Conservation (phyloP, 352 stramenopile genomes). For the Globisporangium cederbergense region DNA sequence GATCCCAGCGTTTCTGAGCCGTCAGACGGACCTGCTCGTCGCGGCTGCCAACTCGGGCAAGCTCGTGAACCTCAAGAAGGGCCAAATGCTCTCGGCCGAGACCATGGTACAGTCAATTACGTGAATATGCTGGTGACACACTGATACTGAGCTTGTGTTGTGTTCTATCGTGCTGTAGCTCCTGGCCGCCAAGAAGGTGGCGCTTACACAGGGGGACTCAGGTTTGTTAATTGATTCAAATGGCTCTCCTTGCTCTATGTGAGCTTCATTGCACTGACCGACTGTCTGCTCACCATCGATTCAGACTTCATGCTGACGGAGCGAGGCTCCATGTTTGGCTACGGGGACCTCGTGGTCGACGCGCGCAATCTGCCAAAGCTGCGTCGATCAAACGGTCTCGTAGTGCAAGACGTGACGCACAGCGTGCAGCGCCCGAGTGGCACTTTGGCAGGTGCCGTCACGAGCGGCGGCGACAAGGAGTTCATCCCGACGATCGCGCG, state of each 20-base stretch:
- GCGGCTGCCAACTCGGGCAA: slow-evolving; percentile 65
- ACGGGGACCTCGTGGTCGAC: slow-evolving; percentile 86
- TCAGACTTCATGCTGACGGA: slow-evolving; percentile 83
- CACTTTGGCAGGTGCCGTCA: slow-evolving; percentile 31
- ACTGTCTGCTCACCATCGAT: slow-evolving; percentile 14
- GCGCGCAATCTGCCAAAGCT: slow-evolving; percentile 78
- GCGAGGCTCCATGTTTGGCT: slow-evolving; percentile 85
- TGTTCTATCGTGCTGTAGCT: slow-evolving; percentile 29
- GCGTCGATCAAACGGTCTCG: slow-evolving; percentile 45
- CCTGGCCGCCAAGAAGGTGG: slow-evolving; percentile 70
- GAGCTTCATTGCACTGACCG: not conserved
- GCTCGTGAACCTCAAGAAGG: slow-evolving; percentile 88
- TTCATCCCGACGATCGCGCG: slow-evolving; percentile 84
- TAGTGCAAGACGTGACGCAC: slow-evolving; percentile 88
- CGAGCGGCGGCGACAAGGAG: slow-evolving; percentile 67
- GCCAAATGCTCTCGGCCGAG: slow-evolving; percentile 82
- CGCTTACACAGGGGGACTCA: slow-evolving; percentile 47
- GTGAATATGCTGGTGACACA: not conserved
- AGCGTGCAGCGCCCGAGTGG: slow-evolving; percentile 73
- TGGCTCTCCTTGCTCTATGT: not conserved
- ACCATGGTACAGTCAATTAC: slow-evolving; percentile 52
- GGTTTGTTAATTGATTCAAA: slow-evolving; percentile 18
- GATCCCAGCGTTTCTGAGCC: slow-evolving; percentile 86
- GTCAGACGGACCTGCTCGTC: slow-evolving; percentile 86
- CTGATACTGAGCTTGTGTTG: not conserved